Conservation (phyloP, 2,329 filamentous ascomycete genomes). For the Fusarium sp. region DNA sequence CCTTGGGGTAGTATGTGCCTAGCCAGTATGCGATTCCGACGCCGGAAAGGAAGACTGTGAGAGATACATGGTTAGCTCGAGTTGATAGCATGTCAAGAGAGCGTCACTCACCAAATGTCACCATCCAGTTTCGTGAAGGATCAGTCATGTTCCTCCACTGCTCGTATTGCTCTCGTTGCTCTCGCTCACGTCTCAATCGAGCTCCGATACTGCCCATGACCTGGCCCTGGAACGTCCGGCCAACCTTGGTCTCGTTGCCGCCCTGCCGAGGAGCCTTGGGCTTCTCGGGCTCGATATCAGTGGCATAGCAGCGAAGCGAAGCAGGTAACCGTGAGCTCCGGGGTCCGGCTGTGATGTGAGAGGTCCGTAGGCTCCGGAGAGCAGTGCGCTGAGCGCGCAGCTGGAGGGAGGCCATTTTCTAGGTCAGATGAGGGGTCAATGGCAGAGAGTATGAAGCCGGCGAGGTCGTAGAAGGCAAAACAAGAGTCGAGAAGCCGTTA, state of each 20-base stretch:
- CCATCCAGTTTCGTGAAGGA: slow-evolving; percentile 60
- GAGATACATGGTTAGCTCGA: slow-evolving; percentile 7
- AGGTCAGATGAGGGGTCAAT: slow-evolving; percentile 14
- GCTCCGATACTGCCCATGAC: slow-evolving; percentile 69
- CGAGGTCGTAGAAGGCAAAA: slow-evolving; percentile 1
- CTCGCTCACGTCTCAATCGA: slow-evolving; percentile 65
- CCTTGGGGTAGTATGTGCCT: slow-evolving; percentile 66
- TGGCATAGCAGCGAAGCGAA: slow-evolving; percentile 47
- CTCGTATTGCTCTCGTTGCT: slow-evolving; percentile 64
- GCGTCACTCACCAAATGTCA: slow-evolving; percentile 63
- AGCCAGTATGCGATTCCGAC: slow-evolving; percentile 68
- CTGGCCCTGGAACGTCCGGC: slow-evolving; percentile 66
- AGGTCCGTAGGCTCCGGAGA: slow-evolving; percentile 45
- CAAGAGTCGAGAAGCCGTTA: background rate
- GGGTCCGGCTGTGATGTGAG: slow-evolving; percentile 26
- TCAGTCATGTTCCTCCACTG: slow-evolving; percentile 55
- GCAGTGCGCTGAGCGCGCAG: slow-evolving; percentile 46
- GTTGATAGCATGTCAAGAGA: background rate
- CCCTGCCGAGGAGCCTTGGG: slow-evolving; percentile 46
- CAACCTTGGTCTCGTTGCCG: slow-evolving; percentile 52
- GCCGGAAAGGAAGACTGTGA: slow-evolving; percentile 63
- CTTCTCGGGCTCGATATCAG: slow-evolving; percentile 51
- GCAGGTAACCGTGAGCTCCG: slow-evolving; percentile 28
- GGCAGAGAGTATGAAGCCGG: background rate
- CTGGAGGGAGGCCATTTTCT: slow-evolving; percentile 49